Evolutionary conservation across 345 rosid species (phyloP).

Genomic region (Salix arbutifolia): DNA sequence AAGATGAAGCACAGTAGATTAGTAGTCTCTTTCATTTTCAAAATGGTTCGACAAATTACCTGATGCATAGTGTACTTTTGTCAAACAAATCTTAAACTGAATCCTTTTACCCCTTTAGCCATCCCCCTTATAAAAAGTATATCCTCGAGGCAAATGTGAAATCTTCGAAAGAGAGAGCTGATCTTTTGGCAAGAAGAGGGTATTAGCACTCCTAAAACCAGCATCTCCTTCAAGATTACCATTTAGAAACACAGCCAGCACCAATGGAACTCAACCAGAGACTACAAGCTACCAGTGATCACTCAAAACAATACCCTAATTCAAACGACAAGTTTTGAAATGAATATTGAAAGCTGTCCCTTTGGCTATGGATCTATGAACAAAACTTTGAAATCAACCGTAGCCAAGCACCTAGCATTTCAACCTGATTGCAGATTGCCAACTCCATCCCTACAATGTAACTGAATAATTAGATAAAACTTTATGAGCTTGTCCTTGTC

Average conservation of each 20-base stretch:
- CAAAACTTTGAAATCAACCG: neutral
- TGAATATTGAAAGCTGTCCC: neutral
- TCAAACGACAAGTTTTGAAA: neutral
- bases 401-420: neutral
- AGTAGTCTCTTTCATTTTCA: too few relatives aligned
- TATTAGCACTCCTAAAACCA: neutral
- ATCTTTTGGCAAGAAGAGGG: too few relatives aligned
- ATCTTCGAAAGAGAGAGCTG: neutral
- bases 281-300: neutral
- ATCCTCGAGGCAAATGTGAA: too few relatives aligned
- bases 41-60: too few relatives aligned
- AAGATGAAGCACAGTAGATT: too few relatives aligned
- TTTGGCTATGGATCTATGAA: neutral
- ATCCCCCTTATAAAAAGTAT: too few relatives aligned
- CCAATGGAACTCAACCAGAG: neutral
- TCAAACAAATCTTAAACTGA: too few relatives aligned
- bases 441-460: neutral
- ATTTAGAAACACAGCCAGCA: neutral
- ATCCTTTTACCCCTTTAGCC: too few relatives aligned
- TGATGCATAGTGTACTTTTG: too few relatives aligned
- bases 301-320: neutral
- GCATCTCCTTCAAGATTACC: neutral
- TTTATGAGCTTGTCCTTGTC: conserved; percentile 5
- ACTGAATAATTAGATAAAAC: neutral
- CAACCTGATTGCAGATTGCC: neutral